A percentile compares a stretch with the other conserved stretches of the same genome.
These are phyloP conservation scores for Saccharomyces mikatae DNA, from an alignment of 805 yeast genomes.

Conservation along the genomic window DNA sequence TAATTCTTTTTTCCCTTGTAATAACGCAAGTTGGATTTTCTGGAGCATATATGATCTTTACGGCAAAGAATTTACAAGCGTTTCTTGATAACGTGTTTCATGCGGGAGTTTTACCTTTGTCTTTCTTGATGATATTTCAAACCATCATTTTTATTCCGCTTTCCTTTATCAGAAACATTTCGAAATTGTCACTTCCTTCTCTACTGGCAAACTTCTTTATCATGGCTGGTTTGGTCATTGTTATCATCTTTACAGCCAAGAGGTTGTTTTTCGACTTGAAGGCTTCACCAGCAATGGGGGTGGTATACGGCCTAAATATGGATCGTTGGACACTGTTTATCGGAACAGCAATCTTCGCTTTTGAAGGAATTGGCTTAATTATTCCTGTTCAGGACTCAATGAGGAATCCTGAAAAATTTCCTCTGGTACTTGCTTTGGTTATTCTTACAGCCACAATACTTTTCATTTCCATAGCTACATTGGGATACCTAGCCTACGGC, in stretches of 20 bases:
- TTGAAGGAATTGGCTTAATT: slow-evolving; percentile 77
- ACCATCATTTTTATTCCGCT: slow-evolving; percentile 55
- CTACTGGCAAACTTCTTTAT: slow-evolving; percentile 65
- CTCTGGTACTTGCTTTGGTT: slow-evolving; percentile 53
- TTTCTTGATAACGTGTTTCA: slow-evolving; percentile 47
- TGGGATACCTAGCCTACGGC: slow-evolving; percentile 70
- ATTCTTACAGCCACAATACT: slow-evolving; percentile 53
- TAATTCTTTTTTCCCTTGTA: slow-evolving; percentile 57
- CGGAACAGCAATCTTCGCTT: slow-evolving; percentile 83
- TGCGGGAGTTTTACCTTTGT: slow-evolving; percentile 29
- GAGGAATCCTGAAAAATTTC: slow-evolving; percentile 67
- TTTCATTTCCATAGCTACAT: slow-evolving; percentile 54
- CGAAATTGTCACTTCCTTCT: slow-evolving; percentile 65
- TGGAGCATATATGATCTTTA: slow-evolving; percentile 73
- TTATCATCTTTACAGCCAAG: slow-evolving; percentile 45
- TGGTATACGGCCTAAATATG: slow-evolving; percentile 44
- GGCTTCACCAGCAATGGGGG: slow-evolving; percentile 44
- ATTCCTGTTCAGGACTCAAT: slow-evolving; percentile 79
- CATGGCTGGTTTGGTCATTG: slow-evolving; percentile 55
- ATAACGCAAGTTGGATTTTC: slow-evolving; percentile 73
- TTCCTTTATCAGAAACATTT: slow-evolving; percentile 66
- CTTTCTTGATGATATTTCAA: slow-evolving; percentile 46
- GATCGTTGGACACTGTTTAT: slow-evolving; percentile 62
- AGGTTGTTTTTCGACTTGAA: slow-evolving; percentile 21
- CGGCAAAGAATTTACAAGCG: slow-evolving; percentile 63